phyloP scores from a whole-genome alignment of 148 eudicot species.

The Fagopyrum tataricum region DNA sequence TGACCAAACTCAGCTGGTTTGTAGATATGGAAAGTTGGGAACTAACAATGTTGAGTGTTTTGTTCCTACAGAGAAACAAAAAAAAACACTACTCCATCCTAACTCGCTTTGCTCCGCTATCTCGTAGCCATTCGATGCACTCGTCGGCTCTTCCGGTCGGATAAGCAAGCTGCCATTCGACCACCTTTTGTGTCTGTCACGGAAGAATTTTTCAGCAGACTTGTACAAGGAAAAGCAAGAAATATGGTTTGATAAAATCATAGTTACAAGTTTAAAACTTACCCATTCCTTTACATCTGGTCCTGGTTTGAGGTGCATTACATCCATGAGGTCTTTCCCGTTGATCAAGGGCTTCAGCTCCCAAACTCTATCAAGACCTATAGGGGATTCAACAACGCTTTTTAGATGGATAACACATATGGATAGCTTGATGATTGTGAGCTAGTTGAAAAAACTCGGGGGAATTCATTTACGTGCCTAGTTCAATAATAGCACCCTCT shows the following conservation, averaged over 20 bases:
- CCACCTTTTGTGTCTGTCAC: conserved; percentile 67
- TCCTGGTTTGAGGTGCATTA: conserved; percentile 66
- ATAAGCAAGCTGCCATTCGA: conserved; percentile 85
- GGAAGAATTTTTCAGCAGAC: background rate
- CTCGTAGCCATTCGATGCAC: conserved; percentile 78
- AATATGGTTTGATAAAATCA: background rate
- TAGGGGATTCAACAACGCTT: background rate
- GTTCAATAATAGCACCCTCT: conserved; percentile 40
- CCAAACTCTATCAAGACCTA: conserved; percentile 78
- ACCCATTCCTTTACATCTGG: conserved; percentile 78
- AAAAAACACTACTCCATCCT: conserved; percentile 32
- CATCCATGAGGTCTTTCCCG: conserved; percentile 73
- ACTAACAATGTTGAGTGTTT: too few species aligned
- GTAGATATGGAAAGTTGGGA: too few species aligned
- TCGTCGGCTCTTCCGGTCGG: conserved; percentile 61
- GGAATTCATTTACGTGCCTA: conserved; percentile 32
- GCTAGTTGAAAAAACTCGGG: background rate
- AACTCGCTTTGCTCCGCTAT: conserved; percentile 59
- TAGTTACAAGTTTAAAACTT: conserved; percentile 9
- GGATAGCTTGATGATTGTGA: background rate
- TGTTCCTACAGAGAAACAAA: background rate
- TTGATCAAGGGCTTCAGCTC: conserved; percentile 62
- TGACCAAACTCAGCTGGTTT: too few species aligned
- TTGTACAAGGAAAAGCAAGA: background rate
- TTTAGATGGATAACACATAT: background rate